Conservation (phyloP, 495 filamentous ascomycete genomes). For the Talaromyces liani region DNA sequence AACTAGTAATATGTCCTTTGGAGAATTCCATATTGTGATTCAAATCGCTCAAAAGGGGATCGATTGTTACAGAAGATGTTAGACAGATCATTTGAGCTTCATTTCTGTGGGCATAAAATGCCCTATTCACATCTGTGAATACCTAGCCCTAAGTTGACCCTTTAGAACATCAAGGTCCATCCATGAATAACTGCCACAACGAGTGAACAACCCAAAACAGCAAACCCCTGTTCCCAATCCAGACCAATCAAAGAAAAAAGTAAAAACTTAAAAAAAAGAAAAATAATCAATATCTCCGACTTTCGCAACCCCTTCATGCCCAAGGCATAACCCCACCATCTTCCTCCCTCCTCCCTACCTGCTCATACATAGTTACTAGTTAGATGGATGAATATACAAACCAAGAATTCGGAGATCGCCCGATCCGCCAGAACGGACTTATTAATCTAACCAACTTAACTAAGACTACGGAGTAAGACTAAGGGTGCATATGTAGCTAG, state of each 20-base stretch:
- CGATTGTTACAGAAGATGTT: too few relatives aligned
- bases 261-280: neutral
- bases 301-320: neutral
- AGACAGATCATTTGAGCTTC: too few relatives aligned
- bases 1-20: too few relatives aligned
- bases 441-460: neutral
- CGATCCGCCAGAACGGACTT: neutral
- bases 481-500: neutral
- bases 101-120: neutral
- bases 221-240: neutral
- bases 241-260: neutral
- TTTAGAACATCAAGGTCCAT: neutral
- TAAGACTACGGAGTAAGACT: neutral
- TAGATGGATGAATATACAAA: too few relatives aligned
- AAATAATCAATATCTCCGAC: neutral
- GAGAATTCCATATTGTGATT: too few relatives aligned
- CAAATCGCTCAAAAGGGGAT: too few relatives aligned
- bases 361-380: too few relatives aligned
- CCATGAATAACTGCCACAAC: too few relatives aligned
- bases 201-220: neutral
- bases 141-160: neutral
- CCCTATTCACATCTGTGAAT: neutral
- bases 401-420: neutral
- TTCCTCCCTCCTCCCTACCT: neutral
- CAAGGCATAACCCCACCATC: neutral